phyloP scores from a whole-genome alignment of 768 basidiomycete genomes.

The Lactifluus echinatus region DNA sequence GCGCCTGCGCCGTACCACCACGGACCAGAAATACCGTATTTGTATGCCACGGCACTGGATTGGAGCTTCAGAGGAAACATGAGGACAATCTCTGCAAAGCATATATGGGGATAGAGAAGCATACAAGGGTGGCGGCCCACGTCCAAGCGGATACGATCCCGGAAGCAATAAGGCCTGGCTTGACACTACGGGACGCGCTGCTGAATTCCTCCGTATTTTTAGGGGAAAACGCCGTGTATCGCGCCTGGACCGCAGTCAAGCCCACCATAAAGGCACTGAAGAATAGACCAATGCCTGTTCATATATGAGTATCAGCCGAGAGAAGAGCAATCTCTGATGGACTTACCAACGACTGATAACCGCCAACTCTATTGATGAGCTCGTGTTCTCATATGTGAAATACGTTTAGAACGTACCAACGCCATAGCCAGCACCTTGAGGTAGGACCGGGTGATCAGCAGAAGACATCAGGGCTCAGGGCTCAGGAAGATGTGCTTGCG shows the following conservation, averaged over 20 bases:
- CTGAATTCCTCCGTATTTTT: slow-evolving; percentile 78
- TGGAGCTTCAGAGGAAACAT: slow-evolving; percentile 42
- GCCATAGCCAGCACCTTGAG: slow-evolving; percentile 81
- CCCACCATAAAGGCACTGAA: slow-evolving; percentile 76
- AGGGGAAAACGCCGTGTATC: slow-evolving; percentile 77
- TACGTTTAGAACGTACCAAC: slow-evolving; percentile 39
- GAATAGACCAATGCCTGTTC: slow-evolving; percentile 74
- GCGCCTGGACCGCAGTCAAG: slow-evolving; percentile 70
- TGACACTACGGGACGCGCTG: slow-evolving; percentile 73
- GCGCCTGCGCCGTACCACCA: slow-evolving; percentile 94
- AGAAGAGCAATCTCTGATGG: background rate
- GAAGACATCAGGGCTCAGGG: slow-evolving; percentile 20
- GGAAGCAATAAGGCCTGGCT: slow-evolving; percentile 86
- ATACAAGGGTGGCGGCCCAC: slow-evolving; percentile 70
- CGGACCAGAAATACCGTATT: slow-evolving; percentile 76
- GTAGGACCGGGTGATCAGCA: slow-evolving; percentile 38
- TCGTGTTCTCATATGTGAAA: background rate
- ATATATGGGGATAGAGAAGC: background rate
- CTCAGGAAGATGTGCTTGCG: background rate
- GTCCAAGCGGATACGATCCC: slow-evolving; percentile 94
- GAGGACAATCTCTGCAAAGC: background rate
- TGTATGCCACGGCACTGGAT: slow-evolving; percentile 78
- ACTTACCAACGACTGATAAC: slow-evolving; percentile 43
- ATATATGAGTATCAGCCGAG: background rate
- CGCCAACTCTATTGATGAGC: slow-evolving; percentile 1